Conservation (phyloP, 129 eudicot genomes). For the Pulicaria dysenterica region DNA sequence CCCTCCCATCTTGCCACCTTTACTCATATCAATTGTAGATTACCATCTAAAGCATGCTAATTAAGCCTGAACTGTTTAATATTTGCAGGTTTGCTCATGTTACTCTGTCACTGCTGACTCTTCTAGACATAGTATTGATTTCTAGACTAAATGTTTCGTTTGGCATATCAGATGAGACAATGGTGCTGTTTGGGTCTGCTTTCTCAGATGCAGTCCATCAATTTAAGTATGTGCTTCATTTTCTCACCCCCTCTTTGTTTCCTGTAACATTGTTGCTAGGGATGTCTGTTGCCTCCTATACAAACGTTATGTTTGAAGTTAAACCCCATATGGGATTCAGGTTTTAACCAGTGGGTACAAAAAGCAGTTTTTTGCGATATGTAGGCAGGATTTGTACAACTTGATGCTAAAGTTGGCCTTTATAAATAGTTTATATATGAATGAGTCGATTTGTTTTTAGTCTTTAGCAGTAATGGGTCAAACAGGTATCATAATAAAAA, state of each 20-base stretch:
- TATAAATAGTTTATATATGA: background rate
- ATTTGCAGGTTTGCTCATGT: slow-evolving; percentile 79
- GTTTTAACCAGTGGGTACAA: background rate
- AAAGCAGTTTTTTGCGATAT: background rate
- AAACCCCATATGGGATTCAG: background rate
- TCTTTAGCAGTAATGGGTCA: background rate
- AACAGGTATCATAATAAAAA: background rate
- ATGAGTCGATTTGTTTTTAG: background rate
- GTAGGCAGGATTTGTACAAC: background rate
- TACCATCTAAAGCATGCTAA: slow-evolving; percentile 13
- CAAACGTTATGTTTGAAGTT: too few relatives aligned
- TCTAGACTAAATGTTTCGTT: slow-evolving; percentile 59
- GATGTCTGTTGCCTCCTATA: slow-evolving; percentile 1
- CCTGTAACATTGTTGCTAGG: background rate
- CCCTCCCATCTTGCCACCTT: background rate
- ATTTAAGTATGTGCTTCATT: slow-evolving; percentile 62
- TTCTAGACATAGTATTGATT: slow-evolving; percentile 69
- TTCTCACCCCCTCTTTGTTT: background rate
- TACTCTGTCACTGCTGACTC: slow-evolving; percentile 51
- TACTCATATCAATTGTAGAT: background rate
- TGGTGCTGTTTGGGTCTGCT: slow-evolving; percentile 84
- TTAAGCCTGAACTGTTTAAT: slow-evolving; percentile 8
- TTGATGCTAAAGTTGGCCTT: background rate
- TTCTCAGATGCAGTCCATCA: slow-evolving; percentile 87
- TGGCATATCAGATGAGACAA: slow-evolving; percentile 72